Conservation (phyloP, 1,139 yeast species). For the Arxiozyma bovina region DNA sequence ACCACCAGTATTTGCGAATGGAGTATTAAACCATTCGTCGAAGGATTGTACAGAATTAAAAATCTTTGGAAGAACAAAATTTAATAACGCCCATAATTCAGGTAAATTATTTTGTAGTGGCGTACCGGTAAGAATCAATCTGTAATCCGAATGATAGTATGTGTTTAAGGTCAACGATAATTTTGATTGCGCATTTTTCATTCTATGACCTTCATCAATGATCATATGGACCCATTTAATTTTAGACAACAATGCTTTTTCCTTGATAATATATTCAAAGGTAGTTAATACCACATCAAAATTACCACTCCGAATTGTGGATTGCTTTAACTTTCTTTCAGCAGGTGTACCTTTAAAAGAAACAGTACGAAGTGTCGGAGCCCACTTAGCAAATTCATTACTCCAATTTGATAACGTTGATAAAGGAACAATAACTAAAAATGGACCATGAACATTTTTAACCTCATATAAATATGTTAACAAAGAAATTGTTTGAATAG, state of each 20-base stretch:
- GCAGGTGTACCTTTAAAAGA: conserved; percentile 70
- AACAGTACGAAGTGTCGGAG: conserved; percentile 59
- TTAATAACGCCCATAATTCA: conserved; percentile 74
- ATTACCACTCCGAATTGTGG: conserved; percentile 53
- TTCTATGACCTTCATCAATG: conserved; percentile 84
- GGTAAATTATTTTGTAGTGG: conserved; percentile 80
- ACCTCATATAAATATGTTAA: conserved; percentile 66
- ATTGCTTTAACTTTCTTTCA: conserved; percentile 57
- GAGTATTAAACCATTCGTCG: conserved; percentile 83
- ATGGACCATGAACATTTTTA: conserved; percentile 59
- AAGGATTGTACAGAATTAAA: conserved; percentile 79
- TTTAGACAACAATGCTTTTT: conserved; percentile 56
- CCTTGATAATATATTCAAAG: conserved; percentile 70
- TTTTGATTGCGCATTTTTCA: conserved; percentile 73
- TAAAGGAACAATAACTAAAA: conserved; percentile 72
- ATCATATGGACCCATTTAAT: conserved; percentile 79
- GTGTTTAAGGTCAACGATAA: conserved; percentile 65
- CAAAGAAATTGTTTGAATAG: conserved; percentile 75
- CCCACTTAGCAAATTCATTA: conserved; percentile 80
- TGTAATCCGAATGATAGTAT: conserved; percentile 61
- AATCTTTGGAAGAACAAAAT: conserved; percentile 70
- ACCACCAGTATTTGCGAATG: conserved; percentile 73
- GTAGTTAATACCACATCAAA: conserved; percentile 74
- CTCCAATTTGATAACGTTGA: conserved; percentile 84
- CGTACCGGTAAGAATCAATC: conserved; percentile 79